Percentiles rank a stretch among this genome's conserved stretches.
Evolutionary conservation across 495 filamentous ascomycete species (phyloP).

Genomic region (Penicillium riverlandense): DNA sequence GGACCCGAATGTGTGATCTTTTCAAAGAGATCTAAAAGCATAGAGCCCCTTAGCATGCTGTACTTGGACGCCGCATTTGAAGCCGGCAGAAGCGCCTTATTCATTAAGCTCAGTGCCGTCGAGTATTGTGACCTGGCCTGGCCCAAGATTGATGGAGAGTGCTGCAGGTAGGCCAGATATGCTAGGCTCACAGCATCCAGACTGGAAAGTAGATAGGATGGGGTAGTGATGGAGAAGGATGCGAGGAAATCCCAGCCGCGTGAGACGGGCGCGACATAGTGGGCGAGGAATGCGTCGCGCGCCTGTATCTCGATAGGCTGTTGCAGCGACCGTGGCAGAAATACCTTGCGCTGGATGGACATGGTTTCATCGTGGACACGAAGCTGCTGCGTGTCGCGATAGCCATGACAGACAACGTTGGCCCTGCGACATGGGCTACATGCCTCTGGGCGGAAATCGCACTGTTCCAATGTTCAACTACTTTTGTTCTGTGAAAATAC

Average conservation of each 20-base stretch:
- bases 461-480: not conserved
- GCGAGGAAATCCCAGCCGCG: conserved; percentile 1
- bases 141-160: not conserved
- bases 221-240: not conserved
- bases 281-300: not conserved
- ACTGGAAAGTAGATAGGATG: not conserved
- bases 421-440: not conserved
- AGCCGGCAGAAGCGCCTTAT: too few species aligned
- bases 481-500: not conserved
- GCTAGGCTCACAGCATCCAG: not conserved
- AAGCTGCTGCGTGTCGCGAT: not conserved
- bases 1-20: not conserved
- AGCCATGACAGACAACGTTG: not conserved
- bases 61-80: too few species aligned
- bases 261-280: not conserved
- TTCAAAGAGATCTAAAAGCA: not conserved
- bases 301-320: not conserved
- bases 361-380: not conserved
- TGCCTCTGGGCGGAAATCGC: not conserved
- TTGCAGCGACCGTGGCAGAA: not conserved
- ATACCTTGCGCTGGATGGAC: not conserved
- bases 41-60: not conserved
- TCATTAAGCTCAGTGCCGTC: too few species aligned
- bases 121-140: not conserved
- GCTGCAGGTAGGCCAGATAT: not conserved